Evolutionary conservation across 108 stramenopile species (phyloP).

Genomic region (Cylindrotheca fusiformis): DNA sequence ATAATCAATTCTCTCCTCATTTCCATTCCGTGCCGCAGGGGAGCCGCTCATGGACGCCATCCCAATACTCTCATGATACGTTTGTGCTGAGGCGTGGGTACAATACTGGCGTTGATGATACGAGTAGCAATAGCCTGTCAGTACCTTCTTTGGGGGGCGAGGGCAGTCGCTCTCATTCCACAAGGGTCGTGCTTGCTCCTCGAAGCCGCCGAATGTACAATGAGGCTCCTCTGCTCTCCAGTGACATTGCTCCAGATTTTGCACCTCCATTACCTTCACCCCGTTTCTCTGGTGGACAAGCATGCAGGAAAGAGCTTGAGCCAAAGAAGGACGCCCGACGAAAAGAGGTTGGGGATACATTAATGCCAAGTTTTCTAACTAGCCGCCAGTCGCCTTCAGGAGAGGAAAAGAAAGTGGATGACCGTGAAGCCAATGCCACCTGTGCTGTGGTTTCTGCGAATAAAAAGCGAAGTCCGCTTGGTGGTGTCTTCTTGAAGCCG

Average conservation of each 20-base stretch:
- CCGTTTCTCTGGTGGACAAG: background rate
- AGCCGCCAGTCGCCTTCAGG: conserved; percentile 9
- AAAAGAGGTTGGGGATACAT: background rate
- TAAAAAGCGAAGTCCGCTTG: too few species aligned
- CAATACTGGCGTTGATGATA: background rate
- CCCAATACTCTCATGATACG: background rate
- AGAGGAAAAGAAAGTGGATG: conserved; percentile 16
- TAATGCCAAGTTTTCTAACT: too few species aligned
- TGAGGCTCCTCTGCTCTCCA: background rate
- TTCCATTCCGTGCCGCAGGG: too few species aligned
- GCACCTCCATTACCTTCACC: conserved; percentile 1
- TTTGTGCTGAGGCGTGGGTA: background rate
- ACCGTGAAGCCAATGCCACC: background rate
- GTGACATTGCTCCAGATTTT: background rate
- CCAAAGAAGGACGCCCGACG: background rate
- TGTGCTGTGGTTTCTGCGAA: too few species aligned
- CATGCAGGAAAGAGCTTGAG: background rate
- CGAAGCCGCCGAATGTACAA: conserved; percentile 1
- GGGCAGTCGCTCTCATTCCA: background rate
- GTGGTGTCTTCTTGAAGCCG: too few species aligned
- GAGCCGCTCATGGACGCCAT: background rate
- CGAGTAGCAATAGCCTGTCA: conserved; percentile 15
- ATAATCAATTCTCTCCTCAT: conserved; percentile 9
- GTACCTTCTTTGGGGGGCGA: conserved; percentile 32
- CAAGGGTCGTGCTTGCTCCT: conserved; percentile 8